phyloP scores from a whole-genome alignment of 2,329 filamentous ascomycete genomes.

The Aspergillus proliferans region DNA sequence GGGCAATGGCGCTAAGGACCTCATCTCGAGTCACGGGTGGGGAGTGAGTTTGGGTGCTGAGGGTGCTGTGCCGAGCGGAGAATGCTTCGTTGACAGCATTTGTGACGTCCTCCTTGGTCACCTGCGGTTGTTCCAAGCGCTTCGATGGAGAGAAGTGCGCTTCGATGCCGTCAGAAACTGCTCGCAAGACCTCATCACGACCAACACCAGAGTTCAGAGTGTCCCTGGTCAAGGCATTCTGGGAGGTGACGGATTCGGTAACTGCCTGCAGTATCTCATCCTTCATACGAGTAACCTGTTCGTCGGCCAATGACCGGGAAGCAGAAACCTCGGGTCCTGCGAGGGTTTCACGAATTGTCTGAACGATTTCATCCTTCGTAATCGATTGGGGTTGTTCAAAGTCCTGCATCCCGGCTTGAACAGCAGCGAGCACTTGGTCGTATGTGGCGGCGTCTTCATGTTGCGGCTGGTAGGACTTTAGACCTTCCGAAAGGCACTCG shows the following conservation, averaged over 20 bases:
- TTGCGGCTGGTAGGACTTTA: slow-evolving; percentile 62
- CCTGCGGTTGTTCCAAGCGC: slow-evolving; percentile 47
- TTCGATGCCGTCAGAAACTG: slow-evolving; percentile 53
- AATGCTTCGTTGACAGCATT: slow-evolving; percentile 29
- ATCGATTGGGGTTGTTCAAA: slow-evolving; percentile 66
- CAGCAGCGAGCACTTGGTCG: slow-evolving; percentile 77
- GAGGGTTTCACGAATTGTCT: slow-evolving; percentile 76
- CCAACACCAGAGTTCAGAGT: slow-evolving; percentile 37
- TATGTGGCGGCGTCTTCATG: slow-evolving; percentile 59
- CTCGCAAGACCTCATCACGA: slow-evolving; percentile 53
- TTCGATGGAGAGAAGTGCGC: slow-evolving; percentile 42
- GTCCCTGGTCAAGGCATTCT: slow-evolving; percentile 25
- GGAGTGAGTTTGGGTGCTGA: slow-evolving; percentile 30
- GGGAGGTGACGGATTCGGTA: slow-evolving; percentile 22
- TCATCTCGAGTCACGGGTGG: slow-evolving; percentile 48
- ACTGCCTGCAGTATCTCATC: slow-evolving; percentile 31
- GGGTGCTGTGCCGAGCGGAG: slow-evolving; percentile 21
- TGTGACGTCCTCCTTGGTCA: slow-evolving; percentile 27
- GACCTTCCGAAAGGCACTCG: slow-evolving; percentile 75
- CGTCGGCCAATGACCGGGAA: slow-evolving; percentile 16
- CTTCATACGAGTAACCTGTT: slow-evolving; percentile 23
- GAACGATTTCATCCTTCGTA: slow-evolving; percentile 75
- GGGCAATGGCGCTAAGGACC: slow-evolving; percentile 53
- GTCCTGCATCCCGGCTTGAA: slow-evolving; percentile 78
- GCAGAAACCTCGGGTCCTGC: slow-evolving; percentile 62